These are phyloP conservation scores for Tolypocladium nubicola DNA, from an alignment of 2,329 filamentous ascomycete species.

Conservation along the genomic window DNA sequence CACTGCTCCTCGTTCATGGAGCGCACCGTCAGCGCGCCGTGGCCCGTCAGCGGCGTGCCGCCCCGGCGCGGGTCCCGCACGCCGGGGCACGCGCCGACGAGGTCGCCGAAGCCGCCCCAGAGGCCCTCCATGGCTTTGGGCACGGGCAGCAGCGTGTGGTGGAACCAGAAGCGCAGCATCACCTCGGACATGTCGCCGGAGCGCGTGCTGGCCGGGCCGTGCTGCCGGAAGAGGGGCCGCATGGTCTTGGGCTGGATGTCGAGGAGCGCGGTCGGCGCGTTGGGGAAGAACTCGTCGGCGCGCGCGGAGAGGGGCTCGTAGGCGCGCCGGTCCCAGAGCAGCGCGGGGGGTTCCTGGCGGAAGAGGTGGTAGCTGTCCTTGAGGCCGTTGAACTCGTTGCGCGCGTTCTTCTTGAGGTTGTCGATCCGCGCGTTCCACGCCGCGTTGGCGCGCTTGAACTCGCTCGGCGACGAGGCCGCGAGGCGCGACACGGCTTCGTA, in stretches of 20 bases:
- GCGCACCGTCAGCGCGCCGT: constrained; percentile 33
- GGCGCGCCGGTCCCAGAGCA: constrained; percentile 60
- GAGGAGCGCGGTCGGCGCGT: constrained; percentile 44
- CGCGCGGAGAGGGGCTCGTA: constrained; percentile 57
- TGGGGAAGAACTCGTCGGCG: constrained; percentile 56
- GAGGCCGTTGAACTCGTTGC: constrained; percentile 25
- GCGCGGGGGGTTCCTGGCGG: constrained; percentile 34
- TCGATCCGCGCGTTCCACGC: constrained; percentile 25
- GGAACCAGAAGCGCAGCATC: constrained; percentile 30
- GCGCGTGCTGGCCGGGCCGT: constrained; percentile 27
- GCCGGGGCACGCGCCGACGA: constrained; percentile 37
- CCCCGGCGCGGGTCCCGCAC: constrained; percentile 36
- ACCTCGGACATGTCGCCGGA: constrained; percentile 42
- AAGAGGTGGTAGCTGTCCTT: constrained; percentile 46
- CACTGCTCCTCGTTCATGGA: constrained; percentile 43
- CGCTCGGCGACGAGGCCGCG: constrained; percentile 5
- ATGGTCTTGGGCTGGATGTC: constrained; percentile 54
- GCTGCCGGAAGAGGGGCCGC: constrained; percentile 35
- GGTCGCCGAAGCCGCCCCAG: constrained; percentile 48
- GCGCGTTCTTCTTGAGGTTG: constrained; percentile 19
- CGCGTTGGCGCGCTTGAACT: constrained; percentile 17
- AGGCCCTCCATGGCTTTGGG: constrained; percentile 36
- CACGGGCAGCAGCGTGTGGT: constrained; percentile 32
- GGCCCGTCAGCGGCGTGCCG: constrained; percentile 28
- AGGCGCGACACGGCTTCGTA: constrained; percentile 16